These are phyloP conservation scores for Diaporthe ilicicola DNA, from an alignment of 2,329 filamentous ascomycete genomes.

Conservation along the genomic window DNA sequence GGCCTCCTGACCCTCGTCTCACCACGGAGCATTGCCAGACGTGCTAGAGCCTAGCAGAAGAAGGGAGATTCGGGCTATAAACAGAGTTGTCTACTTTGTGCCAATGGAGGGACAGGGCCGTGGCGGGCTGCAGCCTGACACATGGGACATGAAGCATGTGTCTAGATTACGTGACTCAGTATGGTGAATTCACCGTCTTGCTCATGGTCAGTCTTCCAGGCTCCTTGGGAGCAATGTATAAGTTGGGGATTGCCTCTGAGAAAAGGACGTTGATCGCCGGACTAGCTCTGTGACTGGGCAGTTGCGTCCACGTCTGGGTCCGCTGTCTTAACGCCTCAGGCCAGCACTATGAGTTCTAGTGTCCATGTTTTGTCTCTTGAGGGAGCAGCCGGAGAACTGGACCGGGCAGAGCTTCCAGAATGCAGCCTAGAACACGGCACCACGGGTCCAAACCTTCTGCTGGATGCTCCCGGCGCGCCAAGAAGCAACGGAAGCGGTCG, in stretches of 20 bases:
- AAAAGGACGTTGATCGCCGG: not conserved
- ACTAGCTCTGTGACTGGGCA: not conserved
- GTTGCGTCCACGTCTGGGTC: too few species aligned
- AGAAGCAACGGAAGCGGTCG: not conserved
- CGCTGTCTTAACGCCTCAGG: too few species aligned
- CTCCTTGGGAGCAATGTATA: too few species aligned
- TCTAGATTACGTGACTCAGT: not conserved
- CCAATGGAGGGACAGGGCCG: too few species aligned
- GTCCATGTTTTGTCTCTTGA: not conserved
- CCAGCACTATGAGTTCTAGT: not conserved
- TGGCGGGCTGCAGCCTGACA: not conserved
- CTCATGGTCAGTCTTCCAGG: not conserved
- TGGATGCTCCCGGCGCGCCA: not conserved
- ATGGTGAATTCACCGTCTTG: not conserved
- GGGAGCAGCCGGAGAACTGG: not conserved
- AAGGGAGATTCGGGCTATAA: not conserved
- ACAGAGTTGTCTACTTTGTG: not conserved
- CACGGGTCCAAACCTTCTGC: not conserved
- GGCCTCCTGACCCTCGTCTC: not conserved
- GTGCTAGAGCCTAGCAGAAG: not conserved
- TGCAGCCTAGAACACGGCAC: not conserved
- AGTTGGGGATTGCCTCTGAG: too few species aligned
- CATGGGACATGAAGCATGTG: not conserved
- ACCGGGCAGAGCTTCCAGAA: conserved; percentile 7
- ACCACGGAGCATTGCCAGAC: conserved; percentile 7